phyloP scores from a whole-genome alignment of 345 rosid species.

The Hirschfeldia incana region DNA sequence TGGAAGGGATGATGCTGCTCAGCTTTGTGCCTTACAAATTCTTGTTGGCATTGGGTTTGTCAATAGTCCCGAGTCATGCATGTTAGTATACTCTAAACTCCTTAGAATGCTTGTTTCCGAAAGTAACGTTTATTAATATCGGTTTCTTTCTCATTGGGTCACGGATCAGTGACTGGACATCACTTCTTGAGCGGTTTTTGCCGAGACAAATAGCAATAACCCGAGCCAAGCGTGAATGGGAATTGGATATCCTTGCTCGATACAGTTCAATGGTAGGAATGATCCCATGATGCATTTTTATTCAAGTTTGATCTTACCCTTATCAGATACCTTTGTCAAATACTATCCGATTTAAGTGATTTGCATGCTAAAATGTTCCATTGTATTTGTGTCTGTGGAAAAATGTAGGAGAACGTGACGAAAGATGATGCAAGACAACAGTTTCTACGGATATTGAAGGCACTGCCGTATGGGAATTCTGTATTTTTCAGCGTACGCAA shows the following conservation, averaged over 20 bases:
- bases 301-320: constrained; percentile 1
- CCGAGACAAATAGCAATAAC: constrained; percentile 97
- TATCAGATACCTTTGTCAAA: neutral
- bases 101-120: neutral
- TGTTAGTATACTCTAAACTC: constrained; percentile 51
- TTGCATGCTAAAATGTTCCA: neutral
- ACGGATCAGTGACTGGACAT: constrained; percentile 76
- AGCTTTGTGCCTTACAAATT: constrained; percentile 91
- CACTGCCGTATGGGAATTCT: constrained; percentile 91
- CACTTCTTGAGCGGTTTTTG: constrained; percentile 83
- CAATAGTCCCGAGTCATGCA: constrained; percentile 82
- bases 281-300: constrained; percentile 4
- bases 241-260: constrained; percentile 87
- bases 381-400: constrained; percentile 12
- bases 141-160: constrained; percentile 21
- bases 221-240: constrained; percentile 95
- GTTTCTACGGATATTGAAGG: constrained; percentile 74
- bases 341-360: neutral
- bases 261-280: constrained; percentile 74
- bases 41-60: constrained; percentile 90
- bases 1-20: constrained; percentile 99
- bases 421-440: constrained; percentile 98
- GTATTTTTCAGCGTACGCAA: constrained; percentile 91
- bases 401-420: constrained; percentile 73
- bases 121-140: neutral